Percentiles rank a stretch among this genome's conserved stretches.
Conservation (phyloP, 2,329 filamentous ascomycete species). For the Ophiostoma pallidulum region DNA sequence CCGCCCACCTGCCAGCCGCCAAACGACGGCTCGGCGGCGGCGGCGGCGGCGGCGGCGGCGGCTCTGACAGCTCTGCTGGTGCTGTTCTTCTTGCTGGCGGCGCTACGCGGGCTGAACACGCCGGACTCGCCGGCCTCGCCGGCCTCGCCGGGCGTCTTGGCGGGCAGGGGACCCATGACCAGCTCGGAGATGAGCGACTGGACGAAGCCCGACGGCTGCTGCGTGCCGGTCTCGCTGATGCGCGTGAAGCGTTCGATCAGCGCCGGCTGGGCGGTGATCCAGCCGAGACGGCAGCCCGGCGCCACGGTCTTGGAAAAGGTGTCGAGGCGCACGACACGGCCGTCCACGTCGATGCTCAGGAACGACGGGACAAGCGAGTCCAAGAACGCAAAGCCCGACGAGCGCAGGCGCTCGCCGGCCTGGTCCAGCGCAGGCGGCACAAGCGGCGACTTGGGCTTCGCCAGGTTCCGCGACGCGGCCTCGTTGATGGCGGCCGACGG, state of each 20-base stretch:
- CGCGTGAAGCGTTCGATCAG: conserved; percentile 60
- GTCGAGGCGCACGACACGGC: conserved; percentile 80
- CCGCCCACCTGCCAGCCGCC: conserved; percentile 68
- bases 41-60: too few species aligned
- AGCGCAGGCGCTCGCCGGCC: conserved; percentile 25
- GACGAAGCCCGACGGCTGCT: conserved; percentile 82
- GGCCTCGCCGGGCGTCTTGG: too few species aligned
- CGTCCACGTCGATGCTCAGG: conserved; percentile 70
- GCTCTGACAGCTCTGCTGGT: too few species aligned
- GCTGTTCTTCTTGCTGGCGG: conserved; percentile 20
- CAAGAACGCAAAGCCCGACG: conserved; percentile 64
- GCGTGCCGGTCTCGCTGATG: conserved; percentile 68
- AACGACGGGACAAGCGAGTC: conserved; percentile 79
- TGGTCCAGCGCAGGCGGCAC: conserved; percentile 15
- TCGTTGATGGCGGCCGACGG: conserved; percentile 54
- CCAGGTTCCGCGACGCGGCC: conserved; percentile 37
- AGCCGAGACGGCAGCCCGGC: conserved; percentile 80
- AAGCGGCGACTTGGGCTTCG: conserved; percentile 21
- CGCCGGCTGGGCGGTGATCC: conserved; percentile 76
- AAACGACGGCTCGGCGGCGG: conserved; percentile 25
- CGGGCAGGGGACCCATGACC: conserved; percentile 59
- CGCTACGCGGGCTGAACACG: background rate
- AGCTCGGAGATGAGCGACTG: conserved; percentile 73
- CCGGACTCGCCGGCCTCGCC: too few species aligned
- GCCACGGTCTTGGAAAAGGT: conserved; percentile 92